Percentiles rank a stretch among this genome's conserved stretches.
Conservation (phyloP, 2,329 filamentous ascomycete species). For the Furcasterigmium sp. region DNA sequence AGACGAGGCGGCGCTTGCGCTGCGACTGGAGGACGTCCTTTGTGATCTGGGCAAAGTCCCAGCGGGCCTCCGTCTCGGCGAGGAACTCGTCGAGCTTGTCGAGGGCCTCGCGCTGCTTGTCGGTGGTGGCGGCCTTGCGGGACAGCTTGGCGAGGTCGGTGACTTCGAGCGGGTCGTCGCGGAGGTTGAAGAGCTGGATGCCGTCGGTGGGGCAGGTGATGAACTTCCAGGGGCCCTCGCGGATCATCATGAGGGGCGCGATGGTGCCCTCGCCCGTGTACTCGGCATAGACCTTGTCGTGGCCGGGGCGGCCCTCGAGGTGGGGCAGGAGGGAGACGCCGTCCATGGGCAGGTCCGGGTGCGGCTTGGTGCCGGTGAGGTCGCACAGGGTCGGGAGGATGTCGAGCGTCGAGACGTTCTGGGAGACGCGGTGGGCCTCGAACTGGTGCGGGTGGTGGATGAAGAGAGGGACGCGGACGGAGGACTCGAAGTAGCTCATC, state of each 20-base stretch:
- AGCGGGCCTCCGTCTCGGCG: slow-evolving; percentile 66
- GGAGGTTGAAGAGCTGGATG: slow-evolving; percentile 78
- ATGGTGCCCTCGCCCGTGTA: slow-evolving; percentile 93
- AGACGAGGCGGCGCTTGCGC: slow-evolving; percentile 72
- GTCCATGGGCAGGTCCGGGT: slow-evolving; percentile 74
- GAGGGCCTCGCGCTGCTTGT: slow-evolving; percentile 40
- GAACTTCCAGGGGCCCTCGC: slow-evolving; percentile 85
- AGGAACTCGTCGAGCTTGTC: slow-evolving; percentile 61
- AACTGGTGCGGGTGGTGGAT: slow-evolving; percentile 76
- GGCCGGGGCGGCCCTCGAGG: slow-evolving; percentile 58
- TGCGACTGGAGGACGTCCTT: slow-evolving; percentile 70
- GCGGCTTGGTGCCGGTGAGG: slow-evolving; percentile 66
- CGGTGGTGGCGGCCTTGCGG: slow-evolving; percentile 29
- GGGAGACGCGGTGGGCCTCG: slow-evolving; percentile 65
- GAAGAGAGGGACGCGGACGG: slow-evolving; percentile 81
- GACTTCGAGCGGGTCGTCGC: slow-evolving; percentile 70
- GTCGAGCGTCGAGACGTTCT: slow-evolving; percentile 89
- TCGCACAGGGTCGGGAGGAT: slow-evolving; percentile 85
- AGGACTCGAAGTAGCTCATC: slow-evolving; percentile 95
- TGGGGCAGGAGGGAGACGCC: slow-evolving; percentile 79
- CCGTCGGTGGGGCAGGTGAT: slow-evolving; percentile 80
- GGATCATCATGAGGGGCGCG: slow-evolving; percentile 89
- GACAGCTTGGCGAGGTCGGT: slow-evolving; percentile 58
- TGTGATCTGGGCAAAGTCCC: slow-evolving; percentile 78
- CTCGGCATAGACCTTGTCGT: slow-evolving; percentile 88